Base-by-base conservation (phyloP, 2,329 filamentous ascomycete genomes). In the Exophiala bonariae region DNA sequence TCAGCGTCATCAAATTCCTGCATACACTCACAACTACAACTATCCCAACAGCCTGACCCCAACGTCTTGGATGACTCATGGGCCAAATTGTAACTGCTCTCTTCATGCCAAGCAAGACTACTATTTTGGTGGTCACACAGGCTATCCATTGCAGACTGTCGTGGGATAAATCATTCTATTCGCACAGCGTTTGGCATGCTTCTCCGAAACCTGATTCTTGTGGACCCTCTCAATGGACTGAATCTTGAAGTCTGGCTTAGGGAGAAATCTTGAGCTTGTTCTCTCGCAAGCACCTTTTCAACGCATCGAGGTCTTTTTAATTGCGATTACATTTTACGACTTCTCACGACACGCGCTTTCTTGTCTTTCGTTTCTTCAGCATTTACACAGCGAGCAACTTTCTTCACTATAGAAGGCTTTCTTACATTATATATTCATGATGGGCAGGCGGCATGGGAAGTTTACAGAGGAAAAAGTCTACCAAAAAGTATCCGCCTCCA, bases 101-200 rank as follows among this genome's bases (percentile, higher is more conserved):
- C 71, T 72, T 47, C 78, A 75, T 61, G 66, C 68, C 38, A 73
- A 76, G 49, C 69, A 72, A 44, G 75, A 78, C 48, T 67, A 73
- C 53, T 77, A 77, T 57, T 72, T 78, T 38, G 23, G n/a, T n/a
- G 49, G 41, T 34, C 56, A 59, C 41, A 28, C 44, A 3, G 54
- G 49, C 39, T 59, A 59, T 41, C 37, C 47, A 17, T 19, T 59
- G 42, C 57, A 59, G 43, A 49, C 57, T 34, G 57, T 59, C 11
- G 57, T 55, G 26, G 56, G 57, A 37, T 59, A 44, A 55, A 30
- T 35, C 26, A 22, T 32, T 41, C 23, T 37, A 18, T 20, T 43
- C 20, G 26, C 23, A 22, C 47, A 43, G 34, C 44, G 23, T 44
- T 52, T 41, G 11, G 23, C 23, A 26, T 26, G 23, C 11, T 26